Conservation (phyloP, 768 basidiomycete species). For the Kwoniella sp. region DNA sequence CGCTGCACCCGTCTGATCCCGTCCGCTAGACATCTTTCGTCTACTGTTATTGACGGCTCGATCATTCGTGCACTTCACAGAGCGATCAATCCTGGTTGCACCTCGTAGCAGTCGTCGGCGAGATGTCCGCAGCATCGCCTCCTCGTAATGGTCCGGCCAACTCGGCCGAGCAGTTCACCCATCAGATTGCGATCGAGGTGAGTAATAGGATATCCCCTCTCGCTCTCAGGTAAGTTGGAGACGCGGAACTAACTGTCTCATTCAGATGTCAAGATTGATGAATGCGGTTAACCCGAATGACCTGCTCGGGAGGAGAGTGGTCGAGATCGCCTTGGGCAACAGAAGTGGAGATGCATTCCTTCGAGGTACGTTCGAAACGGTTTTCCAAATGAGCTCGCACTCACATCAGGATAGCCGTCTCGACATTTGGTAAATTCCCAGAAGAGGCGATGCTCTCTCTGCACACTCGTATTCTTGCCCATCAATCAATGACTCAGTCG, state of each 20-base stretch:
- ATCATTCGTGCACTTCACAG: too few relatives aligned
- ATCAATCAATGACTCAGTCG: slow-evolving; percentile 59
- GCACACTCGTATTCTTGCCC: slow-evolving; percentile 71
- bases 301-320: slow-evolving; percentile 69
- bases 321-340: slow-evolving; percentile 72
- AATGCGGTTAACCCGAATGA: slow-evolving; percentile 81
- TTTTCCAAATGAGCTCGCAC: too few relatives aligned
- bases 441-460: slow-evolving; percentile 71
- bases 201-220: slow-evolving; percentile 9
- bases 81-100: too few relatives aligned
- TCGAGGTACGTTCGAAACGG: slow-evolving; percentile 56
- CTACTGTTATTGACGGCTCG: too few relatives aligned
- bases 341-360: slow-evolving; percentile 60
- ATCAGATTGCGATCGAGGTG: slow-evolving; percentile 49
- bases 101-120: too few relatives aligned
- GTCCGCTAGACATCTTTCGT: too few relatives aligned
- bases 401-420: too few relatives aligned
- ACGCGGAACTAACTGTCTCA: not conserved
- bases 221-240: not conserved
- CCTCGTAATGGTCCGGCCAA: slow-evolving; percentile 3
- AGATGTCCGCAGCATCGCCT: slow-evolving; percentile 23
- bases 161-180: slow-evolving; percentile 38
- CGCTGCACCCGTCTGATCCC: too few relatives aligned
- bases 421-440: slow-evolving; percentile 79
- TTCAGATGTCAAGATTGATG: slow-evolving; percentile 73